These are phyloP conservation scores for Vararia minispora DNA, from an alignment of 768 basidiomycete genomes.

Conservation along the genomic window DNA sequence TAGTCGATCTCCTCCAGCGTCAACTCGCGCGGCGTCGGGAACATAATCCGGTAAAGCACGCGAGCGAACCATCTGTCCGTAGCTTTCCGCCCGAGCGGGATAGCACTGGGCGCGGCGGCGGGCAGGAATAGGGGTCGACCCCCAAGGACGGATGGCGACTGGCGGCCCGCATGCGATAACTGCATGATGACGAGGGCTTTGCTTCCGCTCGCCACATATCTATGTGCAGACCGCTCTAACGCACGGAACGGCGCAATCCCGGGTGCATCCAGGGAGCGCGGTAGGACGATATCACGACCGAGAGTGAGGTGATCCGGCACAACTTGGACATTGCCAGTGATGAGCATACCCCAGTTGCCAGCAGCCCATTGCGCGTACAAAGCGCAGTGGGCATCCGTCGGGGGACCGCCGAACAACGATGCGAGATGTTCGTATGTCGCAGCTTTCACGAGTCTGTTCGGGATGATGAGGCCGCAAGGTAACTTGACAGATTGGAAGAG, in stretches of 20 bases:
- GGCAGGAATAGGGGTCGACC: constrained; percentile 49
- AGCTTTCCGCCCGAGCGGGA: constrained; percentile 31
- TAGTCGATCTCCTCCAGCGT: constrained; percentile 43
- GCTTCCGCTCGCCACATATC: no score
- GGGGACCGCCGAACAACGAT: constrained; percentile 52
- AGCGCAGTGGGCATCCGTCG: constrained; percentile 47
- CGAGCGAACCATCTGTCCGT: constrained; percentile 21
- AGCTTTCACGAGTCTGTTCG: constrained; percentile 39
- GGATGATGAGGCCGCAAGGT: constrained; percentile 8
- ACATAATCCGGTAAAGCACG: constrained; percentile 36
- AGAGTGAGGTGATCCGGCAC: constrained; percentile 49
- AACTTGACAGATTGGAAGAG: constrained; percentile 6
- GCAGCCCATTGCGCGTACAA: constrained; percentile 70
- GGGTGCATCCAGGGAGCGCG: constrained; percentile 15
- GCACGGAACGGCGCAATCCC: background rate
- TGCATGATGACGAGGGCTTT: constrained; percentile 56
- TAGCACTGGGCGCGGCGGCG: constrained; percentile 63
- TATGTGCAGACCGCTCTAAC: background rate
- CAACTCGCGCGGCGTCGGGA: constrained; percentile 58
- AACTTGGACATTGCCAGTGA: constrained; percentile 82
- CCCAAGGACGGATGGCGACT: constrained; percentile 64
- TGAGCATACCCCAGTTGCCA: constrained; percentile 77
- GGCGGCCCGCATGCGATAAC: constrained; percentile 73
- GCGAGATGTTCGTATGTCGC: constrained; percentile 85
- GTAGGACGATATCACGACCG: constrained; percentile 63